These are phyloP conservation scores for Sisymbrium altissimum DNA, from an alignment of 345 rosid species.

Conservation along the genomic window DNA sequence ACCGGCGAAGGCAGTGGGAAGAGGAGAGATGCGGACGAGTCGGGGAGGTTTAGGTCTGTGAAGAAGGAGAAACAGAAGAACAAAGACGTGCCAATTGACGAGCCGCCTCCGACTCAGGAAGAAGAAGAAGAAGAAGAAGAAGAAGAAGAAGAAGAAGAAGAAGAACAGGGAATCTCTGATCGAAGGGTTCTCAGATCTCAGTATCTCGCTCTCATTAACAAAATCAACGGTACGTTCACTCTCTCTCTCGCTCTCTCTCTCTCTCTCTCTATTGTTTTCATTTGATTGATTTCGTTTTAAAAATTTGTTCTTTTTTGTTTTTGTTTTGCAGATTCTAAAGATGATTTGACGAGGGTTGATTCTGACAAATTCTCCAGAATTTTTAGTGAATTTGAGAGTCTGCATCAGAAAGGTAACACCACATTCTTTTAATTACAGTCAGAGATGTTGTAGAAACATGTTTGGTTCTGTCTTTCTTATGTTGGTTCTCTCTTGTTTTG, in stretches of 20 bases:
- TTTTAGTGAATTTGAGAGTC: slow-evolving; percentile 55
- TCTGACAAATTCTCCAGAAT: slow-evolving; percentile 60
- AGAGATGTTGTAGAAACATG: too few species aligned
- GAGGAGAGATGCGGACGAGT: slow-evolving; percentile 9
- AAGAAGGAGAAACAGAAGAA: slow-evolving; percentile 22
- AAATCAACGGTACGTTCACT: slow-evolving; percentile 47
- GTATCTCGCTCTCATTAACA: slow-evolving; percentile 51
- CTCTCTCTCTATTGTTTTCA: not conserved
- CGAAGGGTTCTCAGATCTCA: slow-evolving; percentile 72
- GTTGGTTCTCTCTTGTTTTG: too few species aligned
- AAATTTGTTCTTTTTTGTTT: not conserved
- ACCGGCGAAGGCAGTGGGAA: not conserved
- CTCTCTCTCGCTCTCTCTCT: not conserved
- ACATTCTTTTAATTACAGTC: too few species aligned
- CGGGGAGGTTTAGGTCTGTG: slow-evolving; percentile 22
- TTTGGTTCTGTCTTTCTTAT: too few species aligned
- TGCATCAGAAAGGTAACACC: slow-evolving; percentile 66
- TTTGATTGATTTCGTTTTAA: not conserved
- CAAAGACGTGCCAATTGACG: not conserved
- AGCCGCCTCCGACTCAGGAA: slow-evolving; percentile 25
- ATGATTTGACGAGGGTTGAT: slow-evolving; percentile 55
- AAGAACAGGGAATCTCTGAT: slow-evolving; percentile 31
- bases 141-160: slow-evolving; percentile 11
- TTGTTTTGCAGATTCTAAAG: slow-evolving; percentile 55
- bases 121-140: slow-evolving; percentile 24